Base-by-base conservation (phyloP, 768 basidiomycete genomes). In the Phaeotremella skinneri region DNA sequence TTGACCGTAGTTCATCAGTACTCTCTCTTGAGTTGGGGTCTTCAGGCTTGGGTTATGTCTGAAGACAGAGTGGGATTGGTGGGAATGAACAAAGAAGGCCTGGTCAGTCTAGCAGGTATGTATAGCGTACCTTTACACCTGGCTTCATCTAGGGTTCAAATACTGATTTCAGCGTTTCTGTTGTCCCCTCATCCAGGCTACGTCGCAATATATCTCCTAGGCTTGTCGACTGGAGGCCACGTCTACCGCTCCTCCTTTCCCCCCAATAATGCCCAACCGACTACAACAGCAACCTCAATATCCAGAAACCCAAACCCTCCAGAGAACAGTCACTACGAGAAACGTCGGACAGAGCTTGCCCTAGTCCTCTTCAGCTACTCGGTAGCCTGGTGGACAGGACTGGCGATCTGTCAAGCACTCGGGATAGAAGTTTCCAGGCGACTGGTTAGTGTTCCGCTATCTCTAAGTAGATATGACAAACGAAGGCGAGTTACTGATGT, bases 31-130 rank as follows among this genome's bases (percentile, higher is more conserved):
- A 70, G 71, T 7, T 77, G 81, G 5, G 81, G 83, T 0, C 75
- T 92, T 4, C 82, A 86, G 68, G 48, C 77, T 0, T 91, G 85
- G 78, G 82, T 89, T 3, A 80, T 94, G 26, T 72, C 83, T 0
- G 83, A 84, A 0, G 83, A 85, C 2, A 84, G 94, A 6, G 79
- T 77, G 9, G 81, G 81, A 31, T 48, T 93, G 2, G 64, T 97
- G 31, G 85, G 83, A 31, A 82, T 84, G 20, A 98, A 99, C 80
- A 96, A 96, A 71, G 96, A 99, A 75, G 96, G 96, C 0, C 70
- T 99, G 21, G 81, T 87, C 30, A 91, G 89, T 1, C 80, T 45
- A 20, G 7, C 43, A 9, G 43, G 43, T 45, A 23, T 13, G 21
- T 45, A 7, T 45, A 9, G 21, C 23, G 34, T 16, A 31, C 49